Percentiles rank a stretch among this genome's conserved stretches.
These are phyloP conservation scores for Myrmaecium sp. DNA, from an alignment of 2,329 filamentous ascomycete species.

Conservation along the genomic window DNA sequence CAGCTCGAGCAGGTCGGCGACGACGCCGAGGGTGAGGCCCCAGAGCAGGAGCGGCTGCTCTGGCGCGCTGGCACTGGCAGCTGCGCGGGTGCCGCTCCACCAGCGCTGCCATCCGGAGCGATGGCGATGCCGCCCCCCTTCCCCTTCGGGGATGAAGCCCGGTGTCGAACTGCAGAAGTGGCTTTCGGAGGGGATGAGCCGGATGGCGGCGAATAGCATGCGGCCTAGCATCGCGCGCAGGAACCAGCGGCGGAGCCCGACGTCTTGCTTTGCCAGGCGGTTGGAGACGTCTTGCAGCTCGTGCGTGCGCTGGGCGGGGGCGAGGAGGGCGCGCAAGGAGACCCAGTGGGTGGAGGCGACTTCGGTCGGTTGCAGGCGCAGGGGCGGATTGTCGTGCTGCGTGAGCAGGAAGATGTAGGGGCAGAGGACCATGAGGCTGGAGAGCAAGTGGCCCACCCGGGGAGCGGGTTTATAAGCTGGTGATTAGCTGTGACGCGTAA, in stretches of 20 bases:
- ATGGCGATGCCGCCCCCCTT: constrained; percentile 7
- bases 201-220: constrained; percentile 52
- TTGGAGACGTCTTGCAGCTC: constrained; percentile 48
- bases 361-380: constrained; percentile 50
- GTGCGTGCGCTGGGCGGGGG: constrained; percentile 40
- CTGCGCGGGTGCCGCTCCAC: constrained; percentile 10
- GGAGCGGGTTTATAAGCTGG: too few relatives aligned
- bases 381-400: constrained; percentile 34
- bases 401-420: constrained; percentile 51
- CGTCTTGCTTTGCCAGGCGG: constrained; percentile 39
- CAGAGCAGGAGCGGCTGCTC: constrained; percentile 42
- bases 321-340: constrained; percentile 43
- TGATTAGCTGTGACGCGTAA: too few relatives aligned
- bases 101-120: constrained; percentile 1
- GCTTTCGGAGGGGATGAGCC: constrained; percentile 43
- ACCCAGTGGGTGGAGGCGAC: constrained; percentile 56
- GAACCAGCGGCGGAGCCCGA: constrained; percentile 36
- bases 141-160: constrained; percentile 26
- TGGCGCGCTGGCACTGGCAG: constrained; percentile 16
- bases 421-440: constrained; percentile 50
- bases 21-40: constrained; percentile 50
- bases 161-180: constrained; percentile 37
- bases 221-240: constrained; percentile 41
- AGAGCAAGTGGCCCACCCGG: constrained; percentile 1
- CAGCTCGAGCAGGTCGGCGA: constrained; percentile 51